A percentile compares a stretch with the other conserved stretches of the same genome.
Evolutionary conservation across 352 stramenopile genomes (phyloP).

Genomic region (Phytophthora cajani): DNA sequence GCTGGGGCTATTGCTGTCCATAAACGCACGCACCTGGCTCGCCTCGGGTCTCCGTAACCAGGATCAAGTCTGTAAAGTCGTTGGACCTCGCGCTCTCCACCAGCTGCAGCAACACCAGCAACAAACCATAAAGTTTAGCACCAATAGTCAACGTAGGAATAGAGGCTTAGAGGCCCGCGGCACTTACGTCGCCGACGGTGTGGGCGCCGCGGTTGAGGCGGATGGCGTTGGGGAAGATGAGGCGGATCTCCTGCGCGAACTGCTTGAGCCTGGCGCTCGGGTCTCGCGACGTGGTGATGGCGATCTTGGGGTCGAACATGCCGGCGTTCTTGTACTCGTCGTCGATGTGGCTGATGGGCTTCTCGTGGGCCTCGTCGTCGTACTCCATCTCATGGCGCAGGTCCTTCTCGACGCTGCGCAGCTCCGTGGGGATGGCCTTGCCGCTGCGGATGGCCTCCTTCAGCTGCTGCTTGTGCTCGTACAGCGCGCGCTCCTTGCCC

Average conservation of each 20-base stretch:
- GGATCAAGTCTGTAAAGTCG: conserved; percentile 98
- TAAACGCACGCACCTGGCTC: conserved; percentile 85
- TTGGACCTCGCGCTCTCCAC: conserved; percentile 96
- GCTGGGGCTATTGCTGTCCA: not conserved
- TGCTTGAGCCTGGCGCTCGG: conserved; percentile 98
- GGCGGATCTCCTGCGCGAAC: conserved; percentile 99
- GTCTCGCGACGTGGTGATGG: conserved; percentile 98
- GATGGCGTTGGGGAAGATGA: conserved; percentile 98
- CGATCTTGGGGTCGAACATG: conserved; percentile 97
- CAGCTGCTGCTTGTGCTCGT: conserved; percentile 98
- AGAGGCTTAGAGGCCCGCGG: not conserved
- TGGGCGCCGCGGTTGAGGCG: conserved; percentile 97
- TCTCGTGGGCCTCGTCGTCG: conserved; percentile 90
- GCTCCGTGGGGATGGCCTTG: conserved; percentile 98
- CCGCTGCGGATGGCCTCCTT: conserved; percentile 94
- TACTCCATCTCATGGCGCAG: conserved; percentile 94
- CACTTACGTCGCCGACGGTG: conserved; percentile 89
- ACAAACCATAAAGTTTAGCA: not conserved
- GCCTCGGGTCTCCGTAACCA: conserved; percentile 98
- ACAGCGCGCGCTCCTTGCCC: conserved; percentile 93
- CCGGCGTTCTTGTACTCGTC: conserved; percentile 99
- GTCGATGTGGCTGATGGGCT: conserved; percentile 94
- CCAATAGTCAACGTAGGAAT: not conserved
- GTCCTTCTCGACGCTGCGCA: conserved; percentile 93
- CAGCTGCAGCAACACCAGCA: conserved; percentile 68